These are phyloP conservation scores for Fusarium subtropicale DNA, from an alignment of 2,329 filamentous ascomycete species.

Conservation along the genomic window DNA sequence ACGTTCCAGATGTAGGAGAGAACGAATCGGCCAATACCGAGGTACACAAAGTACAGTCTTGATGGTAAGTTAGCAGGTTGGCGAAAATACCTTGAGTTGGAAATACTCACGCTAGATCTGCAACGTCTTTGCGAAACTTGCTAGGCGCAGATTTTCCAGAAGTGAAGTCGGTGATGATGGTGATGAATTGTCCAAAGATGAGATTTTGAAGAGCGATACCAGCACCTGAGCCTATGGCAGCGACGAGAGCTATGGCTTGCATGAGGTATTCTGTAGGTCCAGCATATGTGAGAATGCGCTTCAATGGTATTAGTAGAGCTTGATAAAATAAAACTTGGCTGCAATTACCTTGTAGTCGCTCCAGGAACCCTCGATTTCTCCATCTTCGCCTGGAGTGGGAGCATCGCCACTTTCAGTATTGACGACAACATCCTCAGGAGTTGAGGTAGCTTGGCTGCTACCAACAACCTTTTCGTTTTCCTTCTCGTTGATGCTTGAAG, in stretches of 20 bases:
- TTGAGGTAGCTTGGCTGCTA: constrained; percentile 6
- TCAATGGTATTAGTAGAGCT: constrained; percentile 13
- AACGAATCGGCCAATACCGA: constrained; percentile 65
- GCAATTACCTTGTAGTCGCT: constrained; percentile 40
- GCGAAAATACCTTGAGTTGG: too few relatives aligned
- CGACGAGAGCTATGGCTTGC: constrained; percentile 47
- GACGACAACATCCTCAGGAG: constrained; percentile 19
- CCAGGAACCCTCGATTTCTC: constrained; percentile 37
- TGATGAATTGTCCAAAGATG: constrained; percentile 55
- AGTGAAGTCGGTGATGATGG: constrained; percentile 51
- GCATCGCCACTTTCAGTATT: constrained; percentile 14
- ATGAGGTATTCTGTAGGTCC: constrained; percentile 46
- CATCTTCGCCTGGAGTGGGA: constrained; percentile 18
- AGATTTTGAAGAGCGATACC: constrained; percentile 55
- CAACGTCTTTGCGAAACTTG: constrained; percentile 49
- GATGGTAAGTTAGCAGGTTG: constrained; percentile 39
- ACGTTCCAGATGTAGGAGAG: constrained; percentile 61
- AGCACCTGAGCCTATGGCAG: constrained; percentile 53
- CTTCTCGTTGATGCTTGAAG: constrained; percentile 29
- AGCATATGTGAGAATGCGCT: constrained; percentile 51
- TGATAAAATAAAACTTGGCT: neutral
- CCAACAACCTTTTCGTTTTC: constrained; percentile 27
- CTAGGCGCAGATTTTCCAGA: constrained; percentile 41
- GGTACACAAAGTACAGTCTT: constrained; percentile 68
- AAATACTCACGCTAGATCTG: constrained; percentile 54